A percentile compares a stretch with the other conserved stretches of the same genome.
phyloP scores from a whole-genome alignment of 805 yeast species.

The Kodamaea jinghongensis region DNA sequence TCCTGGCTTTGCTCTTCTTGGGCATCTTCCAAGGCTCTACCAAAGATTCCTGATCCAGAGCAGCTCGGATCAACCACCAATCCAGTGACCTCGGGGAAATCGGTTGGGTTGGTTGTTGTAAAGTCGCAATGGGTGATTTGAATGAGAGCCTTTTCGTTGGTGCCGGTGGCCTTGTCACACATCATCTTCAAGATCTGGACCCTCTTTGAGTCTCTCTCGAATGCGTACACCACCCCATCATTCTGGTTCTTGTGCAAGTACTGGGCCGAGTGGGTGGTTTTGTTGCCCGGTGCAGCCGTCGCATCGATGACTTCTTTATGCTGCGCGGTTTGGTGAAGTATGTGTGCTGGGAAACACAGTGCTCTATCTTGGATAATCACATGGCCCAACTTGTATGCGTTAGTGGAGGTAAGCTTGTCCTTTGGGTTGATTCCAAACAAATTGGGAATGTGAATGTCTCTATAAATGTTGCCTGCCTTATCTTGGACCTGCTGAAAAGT shows the following conservation, averaged over 20 bases:
- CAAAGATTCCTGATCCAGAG: conserved; percentile 96
- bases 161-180: conserved; percentile 63
- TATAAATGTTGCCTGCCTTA: conserved; percentile 56
- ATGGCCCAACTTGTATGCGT: conserved; percentile 69
- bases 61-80: conserved; percentile 95
- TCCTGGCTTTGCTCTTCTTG: conserved; percentile 43
- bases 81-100: conserved; percentile 68
- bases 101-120: conserved; percentile 55
- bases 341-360: conserved; percentile 92
- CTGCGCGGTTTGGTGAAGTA: conserved; percentile 53
- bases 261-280: conserved; percentile 89
- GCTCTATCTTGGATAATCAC: conserved; percentile 94
- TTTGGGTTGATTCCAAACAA: conserved; percentile 80
- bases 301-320: conserved; percentile 79
- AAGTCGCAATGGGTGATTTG: conserved; percentile 64
- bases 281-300: conserved; percentile 98
- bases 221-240: conserved; percentile 61
- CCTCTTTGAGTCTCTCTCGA: conserved; percentile 79
- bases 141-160: conserved; percentile 28
- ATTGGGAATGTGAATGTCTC: conserved; percentile 71
- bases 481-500: conserved; percentile 41
- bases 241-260: conserved; percentile 35
- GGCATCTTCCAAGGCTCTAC: conserved; percentile 65
- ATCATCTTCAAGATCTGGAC: conserved; percentile 68
- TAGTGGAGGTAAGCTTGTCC: conserved; percentile 65